These are phyloP conservation scores for Suhomyces sp. DNA, from an alignment of 805 yeast genomes.

Conservation along the genomic window DNA sequence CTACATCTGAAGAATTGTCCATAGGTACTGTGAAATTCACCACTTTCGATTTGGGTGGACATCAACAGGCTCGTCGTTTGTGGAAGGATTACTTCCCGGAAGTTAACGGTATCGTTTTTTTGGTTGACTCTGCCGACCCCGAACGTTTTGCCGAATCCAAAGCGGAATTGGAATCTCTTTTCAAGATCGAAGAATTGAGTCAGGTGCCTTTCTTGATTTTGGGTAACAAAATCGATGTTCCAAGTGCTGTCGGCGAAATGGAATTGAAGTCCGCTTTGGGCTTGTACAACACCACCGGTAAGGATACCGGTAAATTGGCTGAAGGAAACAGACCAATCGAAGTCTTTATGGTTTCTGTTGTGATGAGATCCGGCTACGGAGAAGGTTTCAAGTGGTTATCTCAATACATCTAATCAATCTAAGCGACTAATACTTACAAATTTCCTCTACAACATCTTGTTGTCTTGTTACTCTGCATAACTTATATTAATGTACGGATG, in stretches of 20 bases:
- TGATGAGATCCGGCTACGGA: slow-evolving; percentile 97
- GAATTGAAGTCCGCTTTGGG: slow-evolving; percentile 90
- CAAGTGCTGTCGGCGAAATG: slow-evolving; percentile 91
- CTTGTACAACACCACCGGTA: slow-evolving; percentile 86
- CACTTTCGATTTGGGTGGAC: slow-evolving; percentile 98
- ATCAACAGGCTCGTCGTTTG: slow-evolving; percentile 96
- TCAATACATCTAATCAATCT: slow-evolving; percentile 83
- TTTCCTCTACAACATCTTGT: too few relatives aligned
- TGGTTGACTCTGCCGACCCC: slow-evolving; percentile 96
- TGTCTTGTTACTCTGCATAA: too few relatives aligned
- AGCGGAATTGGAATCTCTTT: slow-evolving; percentile 89
- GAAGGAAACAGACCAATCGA: slow-evolving; percentile 88
- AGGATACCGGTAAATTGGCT: slow-evolving; percentile 60
- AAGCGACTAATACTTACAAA: too few relatives aligned
- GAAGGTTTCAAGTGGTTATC: slow-evolving; percentile 99
- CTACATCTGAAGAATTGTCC: slow-evolving; percentile 96
- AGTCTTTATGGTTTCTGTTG: slow-evolving; percentile 96
- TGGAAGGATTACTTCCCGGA: slow-evolving; percentile 99
- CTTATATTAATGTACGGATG: too few relatives aligned
- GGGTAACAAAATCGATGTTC: slow-evolving; percentile 96
- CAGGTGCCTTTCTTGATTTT: slow-evolving; percentile 89
- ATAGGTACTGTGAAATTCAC: slow-evolving; percentile 96
- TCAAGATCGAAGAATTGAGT: slow-evolving; percentile 86
- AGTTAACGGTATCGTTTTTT: slow-evolving; percentile 93
- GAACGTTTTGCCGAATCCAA: slow-evolving; percentile 93